phyloP scores from a whole-genome alignment of 352 stramenopile species.

The Pythium insidiosum region DNA sequence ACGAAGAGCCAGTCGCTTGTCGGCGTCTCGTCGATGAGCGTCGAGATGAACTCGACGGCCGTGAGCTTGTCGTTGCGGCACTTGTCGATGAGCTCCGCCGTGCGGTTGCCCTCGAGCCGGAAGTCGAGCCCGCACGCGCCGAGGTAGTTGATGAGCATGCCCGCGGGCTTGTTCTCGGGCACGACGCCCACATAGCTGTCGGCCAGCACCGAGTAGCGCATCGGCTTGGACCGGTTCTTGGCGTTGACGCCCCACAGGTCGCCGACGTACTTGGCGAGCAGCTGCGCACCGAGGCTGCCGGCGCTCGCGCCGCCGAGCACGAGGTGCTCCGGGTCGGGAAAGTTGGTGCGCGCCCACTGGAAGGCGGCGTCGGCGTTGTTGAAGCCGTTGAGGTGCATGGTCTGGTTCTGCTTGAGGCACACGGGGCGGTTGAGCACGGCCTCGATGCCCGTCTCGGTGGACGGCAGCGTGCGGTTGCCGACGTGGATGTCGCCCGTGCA shows the following conservation, averaged over 20 bases:
- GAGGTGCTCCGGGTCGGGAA: constrained; percentile 41
- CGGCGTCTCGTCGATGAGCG: constrained; percentile 38
- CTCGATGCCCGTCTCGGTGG: constrained; percentile 25
- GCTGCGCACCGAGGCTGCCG: constrained; percentile 39
- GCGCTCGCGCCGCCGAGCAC: constrained; percentile 50
- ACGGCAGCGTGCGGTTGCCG: constrained; percentile 23
- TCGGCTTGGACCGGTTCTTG: too few relatives aligned
- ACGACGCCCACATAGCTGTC: constrained; percentile 64
- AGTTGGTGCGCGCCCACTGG: constrained; percentile 56
- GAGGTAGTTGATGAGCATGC: constrained; percentile 53
- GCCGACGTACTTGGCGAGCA: constrained; percentile 29
- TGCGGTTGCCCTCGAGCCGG: too few relatives aligned
- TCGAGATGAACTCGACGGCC: constrained; percentile 36
- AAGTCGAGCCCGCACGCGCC: constrained; percentile 42
- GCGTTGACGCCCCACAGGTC: constrained; percentile 48
- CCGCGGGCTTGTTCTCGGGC: constrained; percentile 31
- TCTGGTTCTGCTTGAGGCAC: constrained; percentile 43
- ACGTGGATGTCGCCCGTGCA: constrained; percentile 70
- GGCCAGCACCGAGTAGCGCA: constrained; percentile 43
- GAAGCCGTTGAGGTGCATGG: constrained; percentile 46
- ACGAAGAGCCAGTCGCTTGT: constrained; percentile 55
- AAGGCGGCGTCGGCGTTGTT: constrained; percentile 55
- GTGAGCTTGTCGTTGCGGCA: constrained; percentile 37
- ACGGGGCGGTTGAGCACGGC: constrained; percentile 24
- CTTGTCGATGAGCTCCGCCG: constrained; percentile 25